phyloP scores from a whole-genome alignment of 176 grass and related monocot genomes.

The Pharus latifolius region DNA sequence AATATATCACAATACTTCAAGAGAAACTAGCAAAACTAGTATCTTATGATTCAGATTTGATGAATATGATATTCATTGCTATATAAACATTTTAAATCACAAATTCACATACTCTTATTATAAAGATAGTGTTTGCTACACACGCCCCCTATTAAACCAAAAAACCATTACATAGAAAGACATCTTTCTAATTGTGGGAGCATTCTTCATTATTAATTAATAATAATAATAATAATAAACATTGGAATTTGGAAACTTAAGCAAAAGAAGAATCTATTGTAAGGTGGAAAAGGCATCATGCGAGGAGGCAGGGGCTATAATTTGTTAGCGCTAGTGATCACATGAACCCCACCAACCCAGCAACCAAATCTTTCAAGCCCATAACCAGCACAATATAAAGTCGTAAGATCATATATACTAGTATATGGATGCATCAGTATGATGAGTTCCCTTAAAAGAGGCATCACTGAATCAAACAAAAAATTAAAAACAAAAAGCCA shows the following conservation, averaged over 20 bases:
- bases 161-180: constrained; percentile 15
- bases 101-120: too few relatives aligned
- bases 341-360: constrained; percentile 74
- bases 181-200: constrained; percentile 5
- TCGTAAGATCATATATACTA: constrained; percentile 15
- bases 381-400: constrained; percentile 41
- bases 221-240: too few relatives aligned
- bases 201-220: constrained; percentile 26
- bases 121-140: too few relatives aligned
- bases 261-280: constrained; percentile 25
- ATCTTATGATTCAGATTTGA: too few relatives aligned
- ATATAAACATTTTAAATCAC: too few relatives aligned
- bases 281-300: constrained; percentile 17
- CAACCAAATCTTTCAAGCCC: constrained; percentile 38
- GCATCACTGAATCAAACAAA: constrained; percentile 32
- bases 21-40: too few relatives aligned
- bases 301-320: not conserved
- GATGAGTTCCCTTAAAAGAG: constrained; percentile 46
- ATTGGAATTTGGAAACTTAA: constrained; percentile 23
- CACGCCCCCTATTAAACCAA: too few relatives aligned
- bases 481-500: too few relatives aligned
- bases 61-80: too few relatives aligned
- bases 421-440: constrained; percentile 21
- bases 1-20: too few relatives aligned
- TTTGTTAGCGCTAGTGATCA: constrained; percentile 35